These are phyloP conservation scores for Phytophthora pinifolia DNA, from an alignment of 352 stramenopile genomes.

Conservation along the genomic window DNA sequence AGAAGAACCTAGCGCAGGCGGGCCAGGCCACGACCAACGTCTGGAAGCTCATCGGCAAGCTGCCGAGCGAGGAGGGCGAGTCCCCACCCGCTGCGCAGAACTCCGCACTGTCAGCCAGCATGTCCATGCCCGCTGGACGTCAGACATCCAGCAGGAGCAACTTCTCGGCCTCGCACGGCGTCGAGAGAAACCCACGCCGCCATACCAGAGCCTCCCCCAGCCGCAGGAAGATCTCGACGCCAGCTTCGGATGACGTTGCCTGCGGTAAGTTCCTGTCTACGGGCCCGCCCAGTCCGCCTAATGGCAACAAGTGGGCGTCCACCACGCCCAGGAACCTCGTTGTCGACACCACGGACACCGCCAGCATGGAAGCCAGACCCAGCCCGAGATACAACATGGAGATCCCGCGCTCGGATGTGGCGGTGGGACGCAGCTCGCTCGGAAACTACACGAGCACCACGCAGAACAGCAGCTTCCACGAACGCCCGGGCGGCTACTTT, in stretches of 20 bases:
- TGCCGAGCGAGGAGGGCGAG: slow-evolving; percentile 37
- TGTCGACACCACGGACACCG: slow-evolving; percentile 14
- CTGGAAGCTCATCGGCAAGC: slow-evolving; percentile 76
- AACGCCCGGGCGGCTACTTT: slow-evolving; percentile 33
- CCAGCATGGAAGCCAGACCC: slow-evolving; percentile 3
- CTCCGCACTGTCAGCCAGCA: slow-evolving; percentile 9
- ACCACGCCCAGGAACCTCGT: slow-evolving; percentile 21
- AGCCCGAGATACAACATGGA: slow-evolving; percentile 61
- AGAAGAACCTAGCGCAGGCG: slow-evolving; percentile 81
- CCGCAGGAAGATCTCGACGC: slow-evolving; percentile 20
- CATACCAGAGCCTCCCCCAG: slow-evolving; percentile 4
- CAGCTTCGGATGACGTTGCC: slow-evolving; percentile 12
- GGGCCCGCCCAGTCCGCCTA: slow-evolving; percentile 8
- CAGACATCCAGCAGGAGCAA: slow-evolving; percentile 7
- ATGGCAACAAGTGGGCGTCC: slow-evolving; percentile 15
- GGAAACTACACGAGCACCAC: slow-evolving; percentile 33
- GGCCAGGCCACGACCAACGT: slow-evolving; percentile 80
- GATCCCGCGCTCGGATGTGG: slow-evolving; percentile 47
- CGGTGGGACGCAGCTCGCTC: slow-evolving; percentile 40
- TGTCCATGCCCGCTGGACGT: slow-evolving; percentile 9
- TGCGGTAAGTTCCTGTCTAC: slow-evolving; percentile 19
- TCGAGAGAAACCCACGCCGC: slow-evolving; percentile 12
- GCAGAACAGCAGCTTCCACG: slow-evolving; percentile 37
- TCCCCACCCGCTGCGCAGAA: slow-evolving; percentile 9
- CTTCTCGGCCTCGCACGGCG: slow-evolving; percentile 21